These are phyloP conservation scores for Russula lepida DNA, from an alignment of 768 basidiomycete species.

Conservation along the genomic window DNA sequence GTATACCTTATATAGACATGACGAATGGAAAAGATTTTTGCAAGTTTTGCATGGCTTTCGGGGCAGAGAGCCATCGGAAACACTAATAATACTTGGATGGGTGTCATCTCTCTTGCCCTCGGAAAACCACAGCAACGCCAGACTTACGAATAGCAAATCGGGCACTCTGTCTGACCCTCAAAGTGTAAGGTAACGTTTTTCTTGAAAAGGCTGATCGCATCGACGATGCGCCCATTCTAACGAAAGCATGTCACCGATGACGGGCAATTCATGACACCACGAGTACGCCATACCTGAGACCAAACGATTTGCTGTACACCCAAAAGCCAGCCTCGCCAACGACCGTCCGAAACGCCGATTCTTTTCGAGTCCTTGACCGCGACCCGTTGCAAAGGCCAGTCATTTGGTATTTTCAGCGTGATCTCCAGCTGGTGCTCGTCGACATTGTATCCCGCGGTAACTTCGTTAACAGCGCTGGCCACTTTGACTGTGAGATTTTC, in stretches of 20 bases:
- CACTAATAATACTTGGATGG: slow-evolving; percentile 68
- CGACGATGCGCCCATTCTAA: slow-evolving; percentile 85
- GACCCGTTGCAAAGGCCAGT: slow-evolving; percentile 85
- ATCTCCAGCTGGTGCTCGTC: slow-evolving; percentile 95
- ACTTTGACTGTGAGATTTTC: slow-evolving; percentile 80
- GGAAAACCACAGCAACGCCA: not conserved
- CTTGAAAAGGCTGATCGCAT: slow-evolving; percentile 85
- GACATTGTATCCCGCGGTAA: slow-evolving; percentile 74
- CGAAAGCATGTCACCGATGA: not conserved
- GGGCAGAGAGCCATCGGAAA: slow-evolving; percentile 81
- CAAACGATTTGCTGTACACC: slow-evolving; percentile 87
- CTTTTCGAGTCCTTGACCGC: slow-evolving; percentile 80
- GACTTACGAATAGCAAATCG: slow-evolving; percentile 88
- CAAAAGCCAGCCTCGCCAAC: slow-evolving; percentile 91
- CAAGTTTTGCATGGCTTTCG: slow-evolving; percentile 90
- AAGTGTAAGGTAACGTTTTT: slow-evolving; percentile 91
- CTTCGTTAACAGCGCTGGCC: slow-evolving; percentile 62
- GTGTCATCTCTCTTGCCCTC: not conserved
- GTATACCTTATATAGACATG: slow-evolving; percentile 80
- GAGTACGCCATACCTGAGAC: slow-evolving; percentile 58
- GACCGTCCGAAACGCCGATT: slow-evolving; percentile 82
- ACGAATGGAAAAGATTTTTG: slow-evolving; percentile 88
- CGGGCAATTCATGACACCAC: not conserved
- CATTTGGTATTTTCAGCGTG: slow-evolving; percentile 71
- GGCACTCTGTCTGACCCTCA: slow-evolving; percentile 92